Base-by-base conservation (phyloP, 2,329 filamentous ascomycete genomes). In the Paradendryphiella salina region DNA sequence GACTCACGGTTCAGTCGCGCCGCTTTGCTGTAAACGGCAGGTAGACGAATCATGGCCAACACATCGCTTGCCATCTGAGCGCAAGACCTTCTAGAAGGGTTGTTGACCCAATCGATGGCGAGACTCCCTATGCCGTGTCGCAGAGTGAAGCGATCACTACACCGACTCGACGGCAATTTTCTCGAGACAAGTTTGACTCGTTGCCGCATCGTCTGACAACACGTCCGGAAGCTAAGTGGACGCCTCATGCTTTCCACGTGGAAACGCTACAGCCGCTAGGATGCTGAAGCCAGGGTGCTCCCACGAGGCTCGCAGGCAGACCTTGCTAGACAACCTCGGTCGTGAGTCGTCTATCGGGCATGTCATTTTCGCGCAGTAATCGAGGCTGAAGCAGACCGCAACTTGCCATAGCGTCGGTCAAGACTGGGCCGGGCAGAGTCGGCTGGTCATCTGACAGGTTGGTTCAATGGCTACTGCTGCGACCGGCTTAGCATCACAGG, bases 131-230 rank as follows among this genome's bases (percentile, higher is more conserved):
- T 36, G 43, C 54, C 49, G 21, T 51, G 47, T 60, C 46, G 40
- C 46, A 46, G 41, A 59, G 36, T 59, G 52, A 57, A 48, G 54
- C 61, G 59, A 45, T 28, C 33, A 50, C 54, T 43, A 54, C 56
- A 60, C 56, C 56, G 61, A 60, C 59, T 65, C 54, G 53, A 54
- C 39, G 52, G 57, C 59, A 52, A 57, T 42, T 38, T 35, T 40
- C 11, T 44, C 45, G 20, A 52, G 32, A 35, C 31, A 34, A 41
- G 11, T 42, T 56, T 54, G 57, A 58, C 48, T 63, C 49, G 56
- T 26, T 40, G 8, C 21, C 13, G 37, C 31, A 36, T 14, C 42
- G 31, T 46, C 34, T 46, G 52, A 48, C 41, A 34, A 43, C 15
- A n/a, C 20, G 21, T 23, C 17, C 29, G 17, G 37, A 20, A 18